Conservation (phyloP, 192 early-diverging fungal genomes). For the Phycomyces blakesleeanus region DNA sequence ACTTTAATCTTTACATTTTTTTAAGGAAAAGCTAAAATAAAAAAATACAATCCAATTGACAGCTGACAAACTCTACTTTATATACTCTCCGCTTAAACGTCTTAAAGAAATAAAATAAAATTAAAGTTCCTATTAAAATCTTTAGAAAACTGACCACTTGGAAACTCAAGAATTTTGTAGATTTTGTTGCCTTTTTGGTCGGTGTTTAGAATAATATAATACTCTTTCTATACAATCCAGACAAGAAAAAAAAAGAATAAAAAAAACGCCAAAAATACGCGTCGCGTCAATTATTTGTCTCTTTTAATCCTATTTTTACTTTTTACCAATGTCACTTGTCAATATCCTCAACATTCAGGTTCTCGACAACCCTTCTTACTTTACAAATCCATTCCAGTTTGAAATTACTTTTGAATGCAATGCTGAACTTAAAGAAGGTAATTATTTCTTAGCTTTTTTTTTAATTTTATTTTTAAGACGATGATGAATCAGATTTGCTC, state of each 20-base stretch:
- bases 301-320: conserved; percentile 11
- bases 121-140: no score
- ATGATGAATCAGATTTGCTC: neutral
- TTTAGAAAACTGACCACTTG: no score
- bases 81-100: no score
- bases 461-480: neutral
- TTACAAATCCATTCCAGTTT: conserved; percentile 80
- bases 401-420: conserved; percentile 98
- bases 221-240: no score
- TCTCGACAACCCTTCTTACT: conserved; percentile 79
- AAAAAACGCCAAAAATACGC: neutral
- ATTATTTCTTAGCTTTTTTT: neutral
- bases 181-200: no score
- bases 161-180: no score
- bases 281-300: conserved; percentile 16
- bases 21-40: no score
- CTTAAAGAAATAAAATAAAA: no score
- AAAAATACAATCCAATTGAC: no score
- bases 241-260: neutral
- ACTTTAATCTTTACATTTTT: no score
- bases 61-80: no score
- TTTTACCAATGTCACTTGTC: conserved; percentile 81
- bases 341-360: conserved; percentile 81
- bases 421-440: conserved; percentile 80
- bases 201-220: no score